Evolutionary conservation across 805 yeast genomes (phyloP).

Genomic region (Wickerhamomyces xylosicus): DNA sequence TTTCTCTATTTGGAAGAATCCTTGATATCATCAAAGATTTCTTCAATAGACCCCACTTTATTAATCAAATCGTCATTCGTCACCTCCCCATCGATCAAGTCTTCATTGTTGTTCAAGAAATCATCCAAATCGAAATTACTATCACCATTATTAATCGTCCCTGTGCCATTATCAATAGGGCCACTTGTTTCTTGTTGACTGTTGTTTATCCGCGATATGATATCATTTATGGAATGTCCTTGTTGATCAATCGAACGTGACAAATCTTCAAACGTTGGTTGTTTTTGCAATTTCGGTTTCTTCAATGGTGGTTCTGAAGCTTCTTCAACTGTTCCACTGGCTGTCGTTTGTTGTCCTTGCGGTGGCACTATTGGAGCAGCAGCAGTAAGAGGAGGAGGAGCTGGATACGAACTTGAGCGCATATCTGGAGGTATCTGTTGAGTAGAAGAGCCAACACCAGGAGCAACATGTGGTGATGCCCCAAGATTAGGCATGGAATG

Average conservation of each 20-base stretch:
- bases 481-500: too few relatives aligned
- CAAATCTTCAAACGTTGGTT: constrained; percentile 11
- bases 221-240: constrained; percentile 17
- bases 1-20: not conserved
- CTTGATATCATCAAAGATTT: not conserved
- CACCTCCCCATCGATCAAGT: not conserved
- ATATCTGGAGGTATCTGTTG: not conserved
- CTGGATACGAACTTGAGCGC: too few relatives aligned
- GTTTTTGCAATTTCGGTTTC: constrained; percentile 1
- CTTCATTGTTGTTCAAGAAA: constrained; percentile 9
- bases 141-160: constrained; percentile 4
- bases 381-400: too few relatives aligned
- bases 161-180: not conserved
- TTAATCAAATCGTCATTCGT: not conserved
- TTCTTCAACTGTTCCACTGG: constrained; percentile 2
- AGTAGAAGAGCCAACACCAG: too few relatives aligned
- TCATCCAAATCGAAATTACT: constrained; percentile 16
- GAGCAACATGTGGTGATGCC: too few relatives aligned
- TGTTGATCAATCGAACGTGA: constrained; percentile 17
- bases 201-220: constrained; percentile 11
- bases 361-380: constrained; percentile 6
- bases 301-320: not conserved
- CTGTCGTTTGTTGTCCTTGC: constrained; percentile 6
- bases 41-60: not conserved
- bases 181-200: constrained; percentile 2